Evolutionary conservation across 805 yeast genomes (phyloP).

Genomic region (Saccharomyces mikatae): DNA sequence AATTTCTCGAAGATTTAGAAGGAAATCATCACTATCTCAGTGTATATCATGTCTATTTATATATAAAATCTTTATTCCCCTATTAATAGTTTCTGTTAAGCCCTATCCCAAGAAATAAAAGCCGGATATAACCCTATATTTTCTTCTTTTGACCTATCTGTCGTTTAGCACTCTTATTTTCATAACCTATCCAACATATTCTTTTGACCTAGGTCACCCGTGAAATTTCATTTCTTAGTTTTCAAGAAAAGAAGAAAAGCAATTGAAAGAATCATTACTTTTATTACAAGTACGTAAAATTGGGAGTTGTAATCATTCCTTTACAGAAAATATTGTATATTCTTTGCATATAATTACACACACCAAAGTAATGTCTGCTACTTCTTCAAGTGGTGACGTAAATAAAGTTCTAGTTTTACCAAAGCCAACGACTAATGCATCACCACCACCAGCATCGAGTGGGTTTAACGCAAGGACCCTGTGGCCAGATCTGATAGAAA

Average conservation of each 20-base stretch:
- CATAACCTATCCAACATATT: not conserved
- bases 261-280: not conserved
- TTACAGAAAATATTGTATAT: not conserved
- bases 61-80: not conserved
- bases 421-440: not conserved
- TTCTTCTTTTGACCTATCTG: not conserved
- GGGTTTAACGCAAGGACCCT: slow-evolving; percentile 23
- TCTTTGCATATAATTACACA: not conserved
- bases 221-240: not conserved
- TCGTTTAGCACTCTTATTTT: not conserved
- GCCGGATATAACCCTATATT: not conserved
- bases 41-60: not conserved
- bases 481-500: slow-evolving; percentile 31
- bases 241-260: not conserved
- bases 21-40: not conserved
- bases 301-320: not conserved
- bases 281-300: not conserved
- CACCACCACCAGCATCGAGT: not conserved
- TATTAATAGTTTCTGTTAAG: not conserved
- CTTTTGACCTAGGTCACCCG: not conserved
- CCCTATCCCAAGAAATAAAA: not conserved
- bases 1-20: not conserved
- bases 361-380: not conserved
- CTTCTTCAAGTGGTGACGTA: not conserved
- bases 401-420: not conserved